Percentiles rank a stretch among this genome's conserved stretches.
phyloP scores from a whole-genome alignment of 2,329 filamentous ascomycete species.

The Aspergillus aculeatinus region DNA sequence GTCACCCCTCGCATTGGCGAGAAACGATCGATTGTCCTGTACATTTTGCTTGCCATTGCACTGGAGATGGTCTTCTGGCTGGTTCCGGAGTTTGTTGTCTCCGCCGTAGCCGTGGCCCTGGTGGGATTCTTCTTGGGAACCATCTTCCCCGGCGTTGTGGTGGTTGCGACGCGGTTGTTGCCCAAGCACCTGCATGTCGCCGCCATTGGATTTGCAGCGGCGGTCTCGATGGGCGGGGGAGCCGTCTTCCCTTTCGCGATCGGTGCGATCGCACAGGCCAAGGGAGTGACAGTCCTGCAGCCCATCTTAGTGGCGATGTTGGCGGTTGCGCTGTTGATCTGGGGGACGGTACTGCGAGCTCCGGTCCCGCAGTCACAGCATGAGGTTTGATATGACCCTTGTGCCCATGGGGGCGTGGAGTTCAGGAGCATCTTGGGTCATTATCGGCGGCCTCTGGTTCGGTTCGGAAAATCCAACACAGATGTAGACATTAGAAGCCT shows the following conservation, averaged over 20 bases:
- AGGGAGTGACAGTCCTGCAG: conserved; percentile 59
- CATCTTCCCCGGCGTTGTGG: conserved; percentile 73
- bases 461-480: too few species aligned
- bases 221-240: conserved; percentile 71
- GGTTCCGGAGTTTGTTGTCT: conserved; percentile 68
- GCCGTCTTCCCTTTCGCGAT: conserved; percentile 44
- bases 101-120: conserved; percentile 68
- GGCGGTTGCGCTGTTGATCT: neutral
- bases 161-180: conserved; percentile 70
- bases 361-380: too few species aligned
- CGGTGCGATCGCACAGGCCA: conserved; percentile 50
- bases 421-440: too few species aligned
- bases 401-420: too few species aligned
- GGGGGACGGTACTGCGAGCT: neutral
- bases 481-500: too few species aligned
- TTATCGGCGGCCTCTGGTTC: too few species aligned
- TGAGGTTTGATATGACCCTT: too few species aligned
- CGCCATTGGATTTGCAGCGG: conserved; percentile 74
- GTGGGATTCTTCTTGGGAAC: conserved; percentile 79
- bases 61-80: conserved; percentile 78
- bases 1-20: conserved; percentile 68
- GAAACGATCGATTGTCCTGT: conserved; percentile 61
- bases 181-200: conserved; percentile 68
- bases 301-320: conserved; percentile 47
- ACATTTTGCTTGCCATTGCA: conserved; percentile 62